Evolutionary conservation across 2,329 filamentous ascomycete genomes (phyloP).

Genomic region (Colletotrichum spinosum): DNA sequence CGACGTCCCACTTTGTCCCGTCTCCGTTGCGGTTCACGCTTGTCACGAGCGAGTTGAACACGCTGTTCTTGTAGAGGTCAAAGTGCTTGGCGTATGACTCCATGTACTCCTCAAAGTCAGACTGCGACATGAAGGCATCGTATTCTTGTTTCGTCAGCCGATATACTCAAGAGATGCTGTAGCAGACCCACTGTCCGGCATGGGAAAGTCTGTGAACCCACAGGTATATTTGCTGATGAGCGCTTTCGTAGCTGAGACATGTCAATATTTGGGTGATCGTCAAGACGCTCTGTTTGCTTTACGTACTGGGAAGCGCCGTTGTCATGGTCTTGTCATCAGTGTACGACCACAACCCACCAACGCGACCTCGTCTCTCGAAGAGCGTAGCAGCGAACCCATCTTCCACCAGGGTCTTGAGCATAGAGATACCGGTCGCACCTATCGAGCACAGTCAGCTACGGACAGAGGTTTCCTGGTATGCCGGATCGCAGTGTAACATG

Average conservation of each 20-base stretch:
- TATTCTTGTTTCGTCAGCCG: conserved; percentile 41
- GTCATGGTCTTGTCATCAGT: conserved; percentile 50
- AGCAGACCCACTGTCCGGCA: conserved; percentile 48
- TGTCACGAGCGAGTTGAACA: conserved; percentile 47
- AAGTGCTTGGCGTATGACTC: conserved; percentile 54
- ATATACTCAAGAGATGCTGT: too few species aligned
- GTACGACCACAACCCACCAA: conserved; percentile 58
- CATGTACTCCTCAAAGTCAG: conserved; percentile 51
- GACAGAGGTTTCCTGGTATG: not conserved
- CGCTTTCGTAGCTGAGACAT: conserved; percentile 43
- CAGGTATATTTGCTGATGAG: conserved; percentile 54
- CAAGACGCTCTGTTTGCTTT: conserved; percentile 12
- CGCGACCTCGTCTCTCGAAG: conserved; percentile 52
- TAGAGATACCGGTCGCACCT: conserved; percentile 46
- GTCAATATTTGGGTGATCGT: not conserved
- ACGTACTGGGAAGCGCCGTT: conserved; percentile 47
- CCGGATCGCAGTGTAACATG: conserved; percentile 5
- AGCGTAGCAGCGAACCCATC: conserved; percentile 56
- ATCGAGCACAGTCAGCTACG: not conserved
- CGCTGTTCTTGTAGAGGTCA: conserved; percentile 48
- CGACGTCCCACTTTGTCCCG: conserved; percentile 48
- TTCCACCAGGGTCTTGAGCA: conserved; percentile 54
- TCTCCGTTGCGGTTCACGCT: conserved; percentile 43
- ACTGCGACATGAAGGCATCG: conserved; percentile 41
- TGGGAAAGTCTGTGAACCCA: conserved; percentile 55